Base-by-base conservation (phyloP, 176 grass and related monocot species). In the Urochloa ruziziensis region DNA sequence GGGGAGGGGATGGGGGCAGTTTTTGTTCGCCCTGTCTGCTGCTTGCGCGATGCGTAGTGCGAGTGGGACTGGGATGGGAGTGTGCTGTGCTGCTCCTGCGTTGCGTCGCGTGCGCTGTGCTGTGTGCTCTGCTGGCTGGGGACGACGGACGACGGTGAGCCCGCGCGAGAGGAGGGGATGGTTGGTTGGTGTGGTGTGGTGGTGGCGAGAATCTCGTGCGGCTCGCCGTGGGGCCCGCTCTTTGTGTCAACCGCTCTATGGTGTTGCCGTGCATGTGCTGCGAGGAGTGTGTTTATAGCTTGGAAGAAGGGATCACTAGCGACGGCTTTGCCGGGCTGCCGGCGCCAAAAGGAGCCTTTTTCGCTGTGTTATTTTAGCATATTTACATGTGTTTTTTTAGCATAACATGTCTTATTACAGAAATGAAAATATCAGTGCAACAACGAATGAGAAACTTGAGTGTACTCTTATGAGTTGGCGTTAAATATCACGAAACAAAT, bases 161-260 rank as follows among this genome's bases (percentile, higher is more conserved):
- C n/a, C 6, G 35, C 35, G 12, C 21, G 42, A 7, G 17, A 40
- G 5, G 13, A 3, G 28, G 25, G 29, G 61, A 53, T 10, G 62
- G 62, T 19, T 67, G 78, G 43, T 46, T 3, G 36, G 3, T 6
- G 6, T 80, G 42, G 30, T 56, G 30, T 56, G 44, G 63, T 42
- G 80, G 65, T 72, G 80, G 80, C 53, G 80, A 60, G 80, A 60
- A 82, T 82, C 80, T 82, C 80, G 67, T 82, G 80, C 80, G 80
- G 67, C 8, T 61, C 67, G 39, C 63, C 21, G 29, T 25, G 57
- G 1, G 21, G 1, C 14, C n/a, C 3, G 27, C 42, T 25, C 62
- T 21, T 28, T 46, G 76, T 11, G 77, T 30, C 77, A 52, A 66
- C 62, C 61, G 61, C 77, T 62, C 76, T 79, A 63, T 49, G 78